Conservation (phyloP, 768 basidiomycete species). For the Phylloporus rhodoxanthus region DNA sequence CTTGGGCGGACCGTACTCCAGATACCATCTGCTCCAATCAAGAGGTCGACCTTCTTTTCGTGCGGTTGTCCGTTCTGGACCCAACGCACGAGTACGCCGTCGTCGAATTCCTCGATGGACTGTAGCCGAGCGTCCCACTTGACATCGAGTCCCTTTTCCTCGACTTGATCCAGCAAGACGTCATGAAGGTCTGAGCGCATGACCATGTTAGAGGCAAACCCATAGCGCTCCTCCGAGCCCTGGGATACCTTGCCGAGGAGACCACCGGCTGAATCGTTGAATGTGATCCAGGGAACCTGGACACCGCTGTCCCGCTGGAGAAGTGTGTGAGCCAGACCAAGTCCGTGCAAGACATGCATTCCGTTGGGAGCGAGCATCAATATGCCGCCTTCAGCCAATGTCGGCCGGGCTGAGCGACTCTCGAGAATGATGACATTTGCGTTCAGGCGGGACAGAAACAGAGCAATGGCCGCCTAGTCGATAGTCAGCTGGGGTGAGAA, state of each 20-base stretch:
- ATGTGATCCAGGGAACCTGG: conserved; percentile 15
- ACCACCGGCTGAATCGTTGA: conserved; percentile 20
- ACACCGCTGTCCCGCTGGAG: conserved; percentile 19
- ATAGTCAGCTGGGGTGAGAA: not conserved
- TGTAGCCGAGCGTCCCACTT: conserved; percentile 22
- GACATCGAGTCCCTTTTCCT: conserved; percentile 15
- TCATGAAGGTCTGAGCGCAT: conserved; percentile 30
- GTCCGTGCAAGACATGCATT: conserved; percentile 25
- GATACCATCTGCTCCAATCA: conserved; percentile 29
- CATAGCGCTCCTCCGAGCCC: conserved; percentile 24
- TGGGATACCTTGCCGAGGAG: conserved; percentile 22
- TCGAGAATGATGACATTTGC: conserved; percentile 20
- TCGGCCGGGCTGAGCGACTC: conserved; percentile 14
- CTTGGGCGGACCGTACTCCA: conserved; percentile 26
- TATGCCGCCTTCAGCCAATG: conserved; percentile 20
- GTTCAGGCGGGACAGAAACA: conserved; percentile 24
- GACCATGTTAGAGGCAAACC: conserved; percentile 23
- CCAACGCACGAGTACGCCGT: conserved; percentile 26
- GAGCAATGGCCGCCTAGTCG: conserved; percentile 16
- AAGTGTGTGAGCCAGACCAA: conserved; percentile 21
- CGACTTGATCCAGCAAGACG: conserved; percentile 26
- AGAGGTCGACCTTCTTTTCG: conserved; percentile 26
- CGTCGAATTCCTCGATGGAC: conserved; percentile 20
- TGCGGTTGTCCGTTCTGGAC: conserved; percentile 13
- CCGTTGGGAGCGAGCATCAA: conserved; percentile 28